A percentile compares a stretch with the other conserved stretches of the same genome.
Evolutionary conservation across 305 asterid species (phyloP).

Genomic region (Fraxinus sp.): DNA sequence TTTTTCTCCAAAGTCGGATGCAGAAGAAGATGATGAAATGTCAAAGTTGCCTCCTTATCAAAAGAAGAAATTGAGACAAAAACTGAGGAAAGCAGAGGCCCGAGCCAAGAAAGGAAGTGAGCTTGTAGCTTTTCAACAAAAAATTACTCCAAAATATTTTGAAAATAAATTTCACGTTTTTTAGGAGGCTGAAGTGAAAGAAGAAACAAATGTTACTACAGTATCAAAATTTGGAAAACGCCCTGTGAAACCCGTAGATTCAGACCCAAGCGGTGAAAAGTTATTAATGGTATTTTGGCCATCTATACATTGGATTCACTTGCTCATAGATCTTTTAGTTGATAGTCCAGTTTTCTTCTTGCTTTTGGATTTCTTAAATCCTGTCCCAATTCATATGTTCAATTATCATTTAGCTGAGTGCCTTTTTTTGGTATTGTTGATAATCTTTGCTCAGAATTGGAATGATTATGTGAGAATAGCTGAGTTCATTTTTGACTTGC

Average conservation of each 20-base stretch:
- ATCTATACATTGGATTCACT: conserved; percentile 15
- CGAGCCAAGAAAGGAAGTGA: conserved; percentile 82
- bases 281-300: conserved; percentile 62
- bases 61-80: conserved; percentile 92
- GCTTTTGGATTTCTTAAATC: background rate
- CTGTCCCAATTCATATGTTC: background rate
- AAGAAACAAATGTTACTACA: conserved; percentile 61
- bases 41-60: conserved; percentile 88
- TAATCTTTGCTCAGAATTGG: conserved; percentile 3
- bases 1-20: conserved; percentile 77
- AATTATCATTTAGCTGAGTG: background rate
- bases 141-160: conserved; percentile 12
- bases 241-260: conserved; percentile 75
- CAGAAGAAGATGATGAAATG: conserved; percentile 84
- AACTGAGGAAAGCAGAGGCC: conserved; percentile 95
- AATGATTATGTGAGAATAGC: background rate
- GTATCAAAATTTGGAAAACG: conserved; percentile 81
- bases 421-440: background rate
- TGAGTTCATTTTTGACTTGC: conserved; percentile 8
- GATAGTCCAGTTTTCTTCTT: background rate
- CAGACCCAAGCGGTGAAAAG: conserved; percentile 93
- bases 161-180: conserved; percentile 25
- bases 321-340: background rate
- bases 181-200: conserved; percentile 94
- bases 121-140: conserved; percentile 21